Percentiles rank a stretch among this genome's conserved stretches.
These are phyloP conservation scores for Dendrocalamus sinicus DNA, from an alignment of 176 grass and related monocot genomes.

Conservation along the genomic window DNA sequence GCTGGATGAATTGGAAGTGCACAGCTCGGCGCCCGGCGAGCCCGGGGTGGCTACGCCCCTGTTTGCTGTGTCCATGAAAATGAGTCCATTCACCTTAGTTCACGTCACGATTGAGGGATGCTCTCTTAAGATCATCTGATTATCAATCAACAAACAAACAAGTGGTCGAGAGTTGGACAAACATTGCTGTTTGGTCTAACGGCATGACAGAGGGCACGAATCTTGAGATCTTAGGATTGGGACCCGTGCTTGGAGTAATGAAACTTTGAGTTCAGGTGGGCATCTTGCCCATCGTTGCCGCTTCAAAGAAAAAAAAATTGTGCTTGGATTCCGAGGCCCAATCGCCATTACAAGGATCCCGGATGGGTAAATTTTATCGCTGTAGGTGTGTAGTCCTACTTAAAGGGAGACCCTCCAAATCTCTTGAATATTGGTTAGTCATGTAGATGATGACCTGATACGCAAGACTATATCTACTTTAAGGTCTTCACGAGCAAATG, in stretches of 20 bases:
- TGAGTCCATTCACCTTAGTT: not conserved
- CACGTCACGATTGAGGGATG: not conserved
- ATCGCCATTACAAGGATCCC: conserved; percentile 5
- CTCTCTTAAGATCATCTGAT: not conserved
- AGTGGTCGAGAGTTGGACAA: not conserved
- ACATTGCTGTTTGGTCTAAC: not conserved
- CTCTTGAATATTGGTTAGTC: not conserved
- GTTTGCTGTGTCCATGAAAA: not conserved
- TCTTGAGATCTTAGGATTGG: not conserved
- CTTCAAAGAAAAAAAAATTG: too few species aligned
- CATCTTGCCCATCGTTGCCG: too few species aligned
- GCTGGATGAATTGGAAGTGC: too few species aligned
- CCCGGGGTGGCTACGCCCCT: too few species aligned
- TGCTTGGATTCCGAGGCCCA: not conserved
- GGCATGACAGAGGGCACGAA: not conserved
- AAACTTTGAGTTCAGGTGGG: too few species aligned
- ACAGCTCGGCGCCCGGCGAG: too few species aligned
- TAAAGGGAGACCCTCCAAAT: not conserved
- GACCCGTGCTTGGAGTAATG: too few species aligned
- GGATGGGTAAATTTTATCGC: not conserved
- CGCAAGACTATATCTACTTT: too few species aligned
- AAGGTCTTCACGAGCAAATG: too few species aligned
- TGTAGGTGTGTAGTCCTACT: not conserved
- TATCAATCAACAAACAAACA: not conserved
- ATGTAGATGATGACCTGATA: not conserved